phyloP scores from a whole-genome alignment of 139 green algal genomes.

The Bryopsis sp. region DNA sequence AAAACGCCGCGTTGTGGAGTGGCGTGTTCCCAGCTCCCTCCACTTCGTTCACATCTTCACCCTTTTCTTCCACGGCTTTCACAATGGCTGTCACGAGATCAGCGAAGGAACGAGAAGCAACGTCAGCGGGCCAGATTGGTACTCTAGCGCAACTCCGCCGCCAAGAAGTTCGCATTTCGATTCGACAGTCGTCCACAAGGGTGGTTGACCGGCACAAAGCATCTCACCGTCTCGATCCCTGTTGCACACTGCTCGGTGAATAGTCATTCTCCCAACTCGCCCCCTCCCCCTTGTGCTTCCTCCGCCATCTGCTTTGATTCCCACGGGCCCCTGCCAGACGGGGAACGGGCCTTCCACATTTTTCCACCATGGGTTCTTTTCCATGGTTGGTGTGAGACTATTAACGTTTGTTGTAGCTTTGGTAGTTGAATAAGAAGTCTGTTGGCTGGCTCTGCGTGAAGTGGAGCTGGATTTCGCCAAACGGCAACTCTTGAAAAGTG shows the following conservation, averaged over 20 bases:
- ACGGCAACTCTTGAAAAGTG: no score
- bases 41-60: conserved; percentile 80
- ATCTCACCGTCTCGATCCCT: conserved; percentile 46
- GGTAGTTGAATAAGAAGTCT: no score
- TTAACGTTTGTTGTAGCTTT: no score
- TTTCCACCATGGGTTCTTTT: conserved; percentile 74
- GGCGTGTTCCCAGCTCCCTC: conserved; percentile 86
- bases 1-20: conserved; percentile 68
- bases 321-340: conserved; percentile 56
- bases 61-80: conserved; percentile 44
- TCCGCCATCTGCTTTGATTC: conserved; percentile 80
- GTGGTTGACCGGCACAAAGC: neutral
- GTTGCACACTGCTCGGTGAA: conserved; percentile 71
- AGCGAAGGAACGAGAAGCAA: no score
- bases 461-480: no score
- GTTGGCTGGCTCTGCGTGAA: no score
- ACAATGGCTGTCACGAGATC: conserved; percentile 42
- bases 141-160: neutral
- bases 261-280: conserved; percentile 64
- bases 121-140: no score
- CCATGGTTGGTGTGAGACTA: conserved; percentile 36
- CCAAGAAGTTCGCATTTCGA: no score
- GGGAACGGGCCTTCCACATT: conserved; percentile 61
- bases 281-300: conserved; percentile 67
- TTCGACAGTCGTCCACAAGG: neutral